Conservation (phyloP, 1,284 basidiomycete species). For the Meripilus lineatus region DNA sequence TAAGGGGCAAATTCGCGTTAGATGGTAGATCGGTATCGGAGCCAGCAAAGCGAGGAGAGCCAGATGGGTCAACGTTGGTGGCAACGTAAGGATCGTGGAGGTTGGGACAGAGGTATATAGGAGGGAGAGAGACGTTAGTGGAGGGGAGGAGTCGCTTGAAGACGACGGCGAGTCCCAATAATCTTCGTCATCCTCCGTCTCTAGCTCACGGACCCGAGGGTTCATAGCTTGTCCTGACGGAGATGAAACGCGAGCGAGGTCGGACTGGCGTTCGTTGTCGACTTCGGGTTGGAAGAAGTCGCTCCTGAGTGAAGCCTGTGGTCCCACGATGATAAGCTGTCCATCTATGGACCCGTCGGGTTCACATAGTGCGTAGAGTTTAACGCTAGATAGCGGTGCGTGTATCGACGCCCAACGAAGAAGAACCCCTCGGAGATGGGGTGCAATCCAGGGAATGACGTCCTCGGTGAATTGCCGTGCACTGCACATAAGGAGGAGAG, state of each 20-base stretch:
- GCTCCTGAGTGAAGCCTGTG: constrained; percentile 37
- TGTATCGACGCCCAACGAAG: constrained; percentile 53
- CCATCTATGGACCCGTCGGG: constrained; percentile 49
- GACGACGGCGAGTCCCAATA: constrained; percentile 21
- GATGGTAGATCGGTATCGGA: constrained; percentile 44
- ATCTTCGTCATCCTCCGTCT: constrained; percentile 9
- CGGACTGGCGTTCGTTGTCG: constrained; percentile 9
- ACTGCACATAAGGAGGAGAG: constrained; percentile 28
- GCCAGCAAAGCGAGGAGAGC: constrained; percentile 45
- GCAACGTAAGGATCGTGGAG: constrained; percentile 41
- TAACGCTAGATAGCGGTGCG: constrained; percentile 42
- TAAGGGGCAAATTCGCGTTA: constrained; percentile 57
- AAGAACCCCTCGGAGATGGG: constrained; percentile 51
- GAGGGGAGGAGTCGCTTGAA: constrained; percentile 12
- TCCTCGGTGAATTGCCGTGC: constrained; percentile 30
- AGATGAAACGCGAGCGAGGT: too few species aligned
- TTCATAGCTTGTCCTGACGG: not conserved
- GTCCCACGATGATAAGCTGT: constrained; percentile 60
- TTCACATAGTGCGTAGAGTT: constrained; percentile 44
- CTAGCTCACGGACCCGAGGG: constrained; percentile 3
- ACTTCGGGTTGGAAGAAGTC: constrained; percentile 38
- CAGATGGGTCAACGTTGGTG: constrained; percentile 53
- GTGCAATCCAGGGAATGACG: constrained; percentile 45
- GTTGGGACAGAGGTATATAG: constrained; percentile 30
- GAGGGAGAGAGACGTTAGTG: constrained; percentile 27